These are phyloP conservation scores for Tremella mesenterica DNA, from an alignment of 768 basidiomycete genomes.

Conservation along the genomic window DNA sequence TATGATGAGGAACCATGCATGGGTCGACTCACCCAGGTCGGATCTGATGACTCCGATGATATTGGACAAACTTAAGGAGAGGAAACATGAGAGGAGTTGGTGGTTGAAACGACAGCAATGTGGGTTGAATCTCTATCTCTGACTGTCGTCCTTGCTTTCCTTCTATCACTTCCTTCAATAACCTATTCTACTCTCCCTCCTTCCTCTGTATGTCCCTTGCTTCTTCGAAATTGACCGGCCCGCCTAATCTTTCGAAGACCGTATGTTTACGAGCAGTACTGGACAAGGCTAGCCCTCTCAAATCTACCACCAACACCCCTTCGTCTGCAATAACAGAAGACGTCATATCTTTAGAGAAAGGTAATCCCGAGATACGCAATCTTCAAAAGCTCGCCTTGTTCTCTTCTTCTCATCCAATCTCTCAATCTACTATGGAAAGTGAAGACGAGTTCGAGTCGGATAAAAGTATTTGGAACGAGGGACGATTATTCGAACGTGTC, in stretches of 20 bases:
- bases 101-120: slow-evolving; percentile 69
- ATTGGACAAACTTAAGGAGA: slow-evolving; percentile 58
- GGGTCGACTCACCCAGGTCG: slow-evolving; percentile 68
- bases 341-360: slow-evolving; percentile 55
- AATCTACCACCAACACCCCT: slow-evolving; percentile 42
- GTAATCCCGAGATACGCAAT: slow-evolving; percentile 50
- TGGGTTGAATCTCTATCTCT: slow-evolving; percentile 52
- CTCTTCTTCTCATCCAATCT: slow-evolving; percentile 19
- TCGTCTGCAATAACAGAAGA: slow-evolving; percentile 52
- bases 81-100: slow-evolving; percentile 67
- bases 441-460: slow-evolving; percentile 17
- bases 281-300: slow-evolving; percentile 50
- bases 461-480: slow-evolving; percentile 61
- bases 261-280: too few relatives aligned
- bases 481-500: slow-evolving; percentile 61
- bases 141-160: too few relatives aligned
- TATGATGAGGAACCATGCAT: slow-evolving; percentile 43
- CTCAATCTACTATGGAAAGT: slow-evolving; percentile 1
- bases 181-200: too few relatives aligned
- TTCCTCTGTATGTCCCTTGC: neutral
- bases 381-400: slow-evolving; percentile 57
- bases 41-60: slow-evolving; percentile 54
- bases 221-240: slow-evolving; percentile 24
- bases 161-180: too few relatives aligned
- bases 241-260: too few relatives aligned